Evolutionary conservation across 495 filamentous ascomycete species (phyloP).

Genomic region (Cladorrhinum samala): DNA sequence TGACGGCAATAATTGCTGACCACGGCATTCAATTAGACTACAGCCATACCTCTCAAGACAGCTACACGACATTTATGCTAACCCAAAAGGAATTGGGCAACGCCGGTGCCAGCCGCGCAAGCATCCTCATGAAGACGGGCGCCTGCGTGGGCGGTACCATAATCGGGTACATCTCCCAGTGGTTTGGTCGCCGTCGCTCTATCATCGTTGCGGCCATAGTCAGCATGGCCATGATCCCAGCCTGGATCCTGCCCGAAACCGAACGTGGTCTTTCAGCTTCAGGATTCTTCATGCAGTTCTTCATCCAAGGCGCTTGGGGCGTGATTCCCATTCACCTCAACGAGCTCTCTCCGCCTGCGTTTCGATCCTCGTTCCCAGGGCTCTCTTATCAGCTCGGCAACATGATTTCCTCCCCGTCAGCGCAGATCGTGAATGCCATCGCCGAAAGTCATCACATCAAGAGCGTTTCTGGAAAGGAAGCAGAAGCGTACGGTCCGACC

Average conservation of each 20-base stretch:
- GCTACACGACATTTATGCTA: slow-evolving; percentile 70
- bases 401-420: slow-evolving; percentile 66
- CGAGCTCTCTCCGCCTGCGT: slow-evolving; percentile 67
- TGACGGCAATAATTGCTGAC: background rate
- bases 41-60: slow-evolving; percentile 65
- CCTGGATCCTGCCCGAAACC: slow-evolving; percentile 61
- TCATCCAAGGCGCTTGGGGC: slow-evolving; percentile 72
- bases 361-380: slow-evolving; percentile 63
- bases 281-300: slow-evolving; percentile 75
- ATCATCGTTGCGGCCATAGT: slow-evolving; percentile 57
- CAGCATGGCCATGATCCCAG: slow-evolving; percentile 55
- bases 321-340: slow-evolving; percentile 75
- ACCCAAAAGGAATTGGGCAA: slow-evolving; percentile 60
- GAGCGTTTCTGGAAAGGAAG: slow-evolving; percentile 40
- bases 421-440: slow-evolving; percentile 66
- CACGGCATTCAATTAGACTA: slow-evolving; percentile 38
- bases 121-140: slow-evolving; percentile 67
- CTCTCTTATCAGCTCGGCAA: slow-evolving; percentile 70
- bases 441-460: slow-evolving; percentile 50
- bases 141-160: slow-evolving; percentile 69
- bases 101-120: slow-evolving; percentile 55
- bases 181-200: slow-evolving; percentile 59
- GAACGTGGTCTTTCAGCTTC: slow-evolving; percentile 54
- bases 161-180: slow-evolving; percentile 65
- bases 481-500: slow-evolving; percentile 60